Conservation (phyloP, 495 filamentous ascomycete genomes). For the Penicillium egyptiacum region DNA sequence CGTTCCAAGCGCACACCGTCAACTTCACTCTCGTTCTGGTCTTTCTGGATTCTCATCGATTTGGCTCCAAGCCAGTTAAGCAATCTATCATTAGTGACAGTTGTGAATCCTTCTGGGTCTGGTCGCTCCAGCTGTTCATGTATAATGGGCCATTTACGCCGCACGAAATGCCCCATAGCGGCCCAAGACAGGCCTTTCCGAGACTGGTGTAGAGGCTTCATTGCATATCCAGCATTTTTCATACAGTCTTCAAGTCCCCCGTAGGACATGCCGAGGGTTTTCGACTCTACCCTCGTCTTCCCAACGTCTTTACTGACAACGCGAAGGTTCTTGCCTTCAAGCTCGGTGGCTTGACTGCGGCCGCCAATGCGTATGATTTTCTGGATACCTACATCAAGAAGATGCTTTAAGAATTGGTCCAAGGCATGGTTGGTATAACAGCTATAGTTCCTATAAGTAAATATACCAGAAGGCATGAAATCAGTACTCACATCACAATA, state of each 20-base stretch:
- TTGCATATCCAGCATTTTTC: constrained; percentile 1
- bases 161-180: constrained; percentile 4
- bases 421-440: constrained; percentile 13
- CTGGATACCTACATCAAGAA: constrained; percentile 11
- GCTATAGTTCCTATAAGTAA: background rate
- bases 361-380: constrained; percentile 19
- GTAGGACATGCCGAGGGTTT: constrained; percentile 6
- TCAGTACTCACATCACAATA: background rate
- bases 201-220: constrained; percentile 15
- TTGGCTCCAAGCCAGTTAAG: constrained; percentile 4
- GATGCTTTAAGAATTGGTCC: constrained; percentile 18
- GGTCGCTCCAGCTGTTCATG: background rate
- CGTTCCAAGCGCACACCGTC: constrained; percentile 1
- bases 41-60: background rate
- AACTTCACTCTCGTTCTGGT: constrained; percentile 7
- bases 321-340: constrained; percentile 22
- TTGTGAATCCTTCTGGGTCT: constrained; percentile 6
- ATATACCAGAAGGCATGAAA: background rate
- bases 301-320: constrained; percentile 8
- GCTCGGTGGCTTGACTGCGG: constrained; percentile 12
- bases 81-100: constrained; percentile 3
- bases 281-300: constrained; percentile 19
- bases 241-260: background rate
- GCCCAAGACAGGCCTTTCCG: constrained; percentile 10
- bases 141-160: constrained; percentile 8